phyloP scores from a whole-genome alignment of 306 rosid genomes.

The Vicia sativa region DNA sequence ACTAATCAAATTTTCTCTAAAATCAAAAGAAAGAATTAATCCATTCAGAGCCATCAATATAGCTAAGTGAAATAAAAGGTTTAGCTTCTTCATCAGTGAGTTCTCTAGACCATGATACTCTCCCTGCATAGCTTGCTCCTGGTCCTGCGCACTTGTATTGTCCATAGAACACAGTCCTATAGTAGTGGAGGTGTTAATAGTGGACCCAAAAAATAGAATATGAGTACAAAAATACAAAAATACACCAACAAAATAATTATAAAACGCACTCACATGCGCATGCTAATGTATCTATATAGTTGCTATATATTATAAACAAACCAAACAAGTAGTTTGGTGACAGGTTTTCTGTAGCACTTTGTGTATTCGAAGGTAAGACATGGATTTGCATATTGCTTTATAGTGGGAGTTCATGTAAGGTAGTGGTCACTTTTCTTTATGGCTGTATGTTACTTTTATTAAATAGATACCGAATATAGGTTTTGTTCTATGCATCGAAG shows the following conservation, averaged over 20 bases:
- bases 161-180: conserved; percentile 80
- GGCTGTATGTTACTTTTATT: conserved; percentile 7
- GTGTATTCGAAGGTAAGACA: conserved; percentile 43
- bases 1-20: neutral
- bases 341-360: conserved; percentile 12
- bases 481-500: neutral
- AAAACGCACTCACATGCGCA: conserved; percentile 42
- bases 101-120: conserved; percentile 80
- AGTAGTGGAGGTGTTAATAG: neutral
- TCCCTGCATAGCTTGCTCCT: conserved; percentile 66
- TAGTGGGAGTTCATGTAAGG: conserved; percentile 13
- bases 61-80: conserved; percentile 67
- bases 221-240: neutral
- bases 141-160: conserved; percentile 76
- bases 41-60: conserved; percentile 63
- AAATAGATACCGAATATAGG: conserved; percentile 25
- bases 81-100: conserved; percentile 66
- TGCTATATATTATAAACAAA: conserved; percentile 13
- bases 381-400: conserved; percentile 44
- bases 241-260: conserved; percentile 9
- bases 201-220: conserved; percentile 35
- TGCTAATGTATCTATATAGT: conserved; percentile 27
- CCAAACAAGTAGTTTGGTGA: conserved; percentile 8
- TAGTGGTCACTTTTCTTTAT: neutral
- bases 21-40: conserved; percentile 31